Percentiles rank a stretch among this genome's conserved stretches.
Evolutionary conservation across 352 stramenopile genomes (phyloP).

Genomic region (Phytophthora colocasiae): DNA sequence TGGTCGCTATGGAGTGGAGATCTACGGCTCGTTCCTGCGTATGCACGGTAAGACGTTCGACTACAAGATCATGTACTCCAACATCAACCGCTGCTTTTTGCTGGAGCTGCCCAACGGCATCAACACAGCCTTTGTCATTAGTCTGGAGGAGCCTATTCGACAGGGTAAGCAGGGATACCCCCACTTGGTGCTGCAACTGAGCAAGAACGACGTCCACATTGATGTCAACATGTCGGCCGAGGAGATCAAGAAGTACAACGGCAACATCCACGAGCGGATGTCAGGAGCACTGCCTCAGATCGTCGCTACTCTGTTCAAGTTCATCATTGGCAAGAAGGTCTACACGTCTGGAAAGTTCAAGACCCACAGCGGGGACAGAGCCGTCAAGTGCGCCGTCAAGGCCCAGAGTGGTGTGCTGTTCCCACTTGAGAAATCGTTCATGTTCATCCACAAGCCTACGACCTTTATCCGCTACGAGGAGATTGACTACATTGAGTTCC

Average conservation of each 20-base stretch:
- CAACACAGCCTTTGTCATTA: constrained; percentile 99
- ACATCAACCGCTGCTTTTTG: constrained; percentile 99
- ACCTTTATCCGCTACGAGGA: constrained; percentile 99
- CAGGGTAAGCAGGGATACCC: constrained; percentile 99
- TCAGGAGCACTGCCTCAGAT: constrained; percentile 96
- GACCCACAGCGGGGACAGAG: constrained; percentile 86
- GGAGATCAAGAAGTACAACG: constrained; percentile 98
- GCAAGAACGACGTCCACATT: constrained; percentile 86
- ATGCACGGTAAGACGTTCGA: constrained; percentile 99
- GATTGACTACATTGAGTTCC: constrained; percentile 98
- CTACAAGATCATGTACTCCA: constrained; percentile 99
- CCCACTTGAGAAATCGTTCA: constrained; percentile 98
- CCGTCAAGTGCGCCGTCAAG: constrained; percentile 92
- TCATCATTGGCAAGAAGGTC: constrained; percentile 96
- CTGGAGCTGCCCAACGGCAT: constrained; percentile 97
- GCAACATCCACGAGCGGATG: constrained; percentile 97
- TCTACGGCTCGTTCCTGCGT: constrained; percentile 97
- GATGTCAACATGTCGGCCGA: constrained; percentile 96
- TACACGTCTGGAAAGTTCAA: constrained; percentile 95
- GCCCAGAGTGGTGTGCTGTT: constrained; percentile 98
- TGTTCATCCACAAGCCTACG: constrained; percentile 99
- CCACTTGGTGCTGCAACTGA: constrained; percentile 98
- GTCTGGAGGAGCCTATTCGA: constrained; percentile 98
- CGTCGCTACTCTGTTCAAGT: constrained; percentile 99
- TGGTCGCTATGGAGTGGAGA: constrained; percentile 98